Evolutionary conservation across 2,329 filamentous ascomycete species (phyloP), one percentile per base, ranked within the genome.

Genomic region (Magnaporthales sp.): DNA sequence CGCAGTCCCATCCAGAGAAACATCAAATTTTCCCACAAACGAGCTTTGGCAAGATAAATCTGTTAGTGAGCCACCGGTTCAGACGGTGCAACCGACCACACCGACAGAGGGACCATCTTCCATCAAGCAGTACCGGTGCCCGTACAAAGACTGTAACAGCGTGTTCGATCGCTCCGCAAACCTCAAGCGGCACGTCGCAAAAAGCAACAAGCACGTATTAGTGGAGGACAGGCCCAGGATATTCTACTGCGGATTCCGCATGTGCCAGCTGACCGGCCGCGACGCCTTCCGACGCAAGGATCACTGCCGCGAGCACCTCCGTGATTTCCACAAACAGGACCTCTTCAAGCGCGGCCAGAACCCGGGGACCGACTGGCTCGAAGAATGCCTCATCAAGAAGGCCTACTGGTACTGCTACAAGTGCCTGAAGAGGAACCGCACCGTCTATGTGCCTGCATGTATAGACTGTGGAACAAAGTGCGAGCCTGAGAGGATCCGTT

Each of bases 271-370:
- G 38, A 6, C 38, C 4, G 38, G 38, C 5, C 38, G 38, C 4
- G 38, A 46, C 38, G 38, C 83, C 1, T 86, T 87, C 71, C 77
- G 78, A 70, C 80, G 85, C 38, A 79, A 81, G 32, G 85, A 87
- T 69, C 85, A 87, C 74, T 85, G 80, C 72, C 79, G 84, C 51
- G 84, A 86, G 67, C 85, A 87, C 72, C 78, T 85, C 51, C 80
- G 85, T 32, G 80, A 83, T 62, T 84, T 77, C 68, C 85, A 87
- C 77, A 77, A 77, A 66, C 85, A 87, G 71, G 83, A 86, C 68
- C 78, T 85, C 38, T 76, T 78, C 70, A 82, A 82, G 75, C 80
- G 82, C 22, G 79, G 80, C 30, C 73, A 73, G 26, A 31, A 64
- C 1, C 51, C 46, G 22, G 22, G 22, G 30, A 61, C 56, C 1